phyloP scores from a whole-genome alignment of 1,284 basidiomycete species.

The Ceraceosorus bombacis region DNA sequence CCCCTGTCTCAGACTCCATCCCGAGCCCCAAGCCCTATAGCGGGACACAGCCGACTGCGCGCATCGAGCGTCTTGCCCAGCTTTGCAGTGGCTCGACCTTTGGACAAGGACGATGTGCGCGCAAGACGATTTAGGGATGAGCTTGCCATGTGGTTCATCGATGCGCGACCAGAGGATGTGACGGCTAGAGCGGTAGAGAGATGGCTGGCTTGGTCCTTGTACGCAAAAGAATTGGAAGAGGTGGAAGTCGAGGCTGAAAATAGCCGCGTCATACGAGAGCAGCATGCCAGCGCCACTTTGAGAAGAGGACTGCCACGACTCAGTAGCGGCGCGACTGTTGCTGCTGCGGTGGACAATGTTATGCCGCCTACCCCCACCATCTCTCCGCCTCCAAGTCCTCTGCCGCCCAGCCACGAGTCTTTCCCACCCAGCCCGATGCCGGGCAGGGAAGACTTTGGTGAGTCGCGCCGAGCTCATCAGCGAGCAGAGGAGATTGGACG shows the following conservation, averaged over 20 bases:
- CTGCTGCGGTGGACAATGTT: too few species aligned
- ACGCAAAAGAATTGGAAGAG: constrained; percentile 28
- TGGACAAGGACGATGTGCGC: constrained; percentile 32
- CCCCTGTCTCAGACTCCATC: not conserved
- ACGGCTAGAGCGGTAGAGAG: constrained; percentile 33
- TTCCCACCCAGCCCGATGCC: too few species aligned
- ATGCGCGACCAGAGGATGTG: constrained; percentile 21
- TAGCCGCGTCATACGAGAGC: not conserved
- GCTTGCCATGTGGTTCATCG: constrained; percentile 39
- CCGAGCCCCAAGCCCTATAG: too few species aligned
- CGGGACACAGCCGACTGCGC: constrained; percentile 12
- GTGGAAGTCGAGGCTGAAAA: constrained; percentile 24
- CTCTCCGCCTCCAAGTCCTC: too few species aligned
- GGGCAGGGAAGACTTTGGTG: too few species aligned
- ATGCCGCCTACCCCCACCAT: too few species aligned
- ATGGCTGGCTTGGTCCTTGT: constrained; percentile 45
- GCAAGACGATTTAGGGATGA: constrained; percentile 32
- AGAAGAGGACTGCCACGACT: too few species aligned
- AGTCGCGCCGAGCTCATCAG: too few species aligned
- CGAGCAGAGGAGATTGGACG: too few species aligned
- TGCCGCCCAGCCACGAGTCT: too few species aligned
- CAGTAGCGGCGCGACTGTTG: too few species aligned
- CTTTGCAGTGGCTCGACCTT: constrained; percentile 21
- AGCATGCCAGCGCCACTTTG: too few species aligned
- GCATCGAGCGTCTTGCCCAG: constrained; percentile 28